These are phyloP conservation scores for Coccomyxa subellipsoidea DNA, from an alignment of 163 green algal genomes.

Conservation along the genomic window DNA sequence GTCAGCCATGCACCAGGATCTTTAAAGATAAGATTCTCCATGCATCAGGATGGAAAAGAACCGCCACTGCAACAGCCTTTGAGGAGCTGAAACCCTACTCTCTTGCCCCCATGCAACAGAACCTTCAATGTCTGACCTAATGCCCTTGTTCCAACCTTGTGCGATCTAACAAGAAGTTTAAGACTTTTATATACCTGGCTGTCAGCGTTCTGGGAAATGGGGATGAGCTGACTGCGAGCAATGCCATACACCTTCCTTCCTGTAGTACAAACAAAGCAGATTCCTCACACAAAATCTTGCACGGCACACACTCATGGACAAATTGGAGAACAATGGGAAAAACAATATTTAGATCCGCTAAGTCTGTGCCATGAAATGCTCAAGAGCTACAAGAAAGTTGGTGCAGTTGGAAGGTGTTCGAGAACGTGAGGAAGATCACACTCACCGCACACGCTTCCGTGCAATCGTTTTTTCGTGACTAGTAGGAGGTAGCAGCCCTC, in stretches of 20 bases:
- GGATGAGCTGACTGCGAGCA: slow-evolving; percentile 67
- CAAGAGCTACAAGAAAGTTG: neutral
- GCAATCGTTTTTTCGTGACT: slow-evolving; percentile 58
- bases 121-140: neutral
- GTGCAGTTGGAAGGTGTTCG: neutral
- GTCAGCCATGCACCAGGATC: no score
- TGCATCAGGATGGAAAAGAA: no score
- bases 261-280: slow-evolving; percentile 28
- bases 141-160: neutral
- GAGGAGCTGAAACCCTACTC: neutral
- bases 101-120: neutral
- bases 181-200: slow-evolving; percentile 6
- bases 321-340: neutral
- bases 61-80: no score
- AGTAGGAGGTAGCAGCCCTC: slow-evolving; percentile 88
- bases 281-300: neutral
- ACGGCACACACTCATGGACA: neutral
- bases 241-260: slow-evolving; percentile 84
- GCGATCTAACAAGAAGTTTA: neutral
- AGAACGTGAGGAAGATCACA: neutral
- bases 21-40: no score
- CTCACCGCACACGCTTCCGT: slow-evolving; percentile 39
- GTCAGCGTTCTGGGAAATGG: slow-evolving; percentile 35
- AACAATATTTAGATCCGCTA: neutral
- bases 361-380: neutral